These are phyloP conservation scores for Moesziomyces sp. DNA, from an alignment of 1,284 basidiomycete genomes.

Conservation along the genomic window DNA sequence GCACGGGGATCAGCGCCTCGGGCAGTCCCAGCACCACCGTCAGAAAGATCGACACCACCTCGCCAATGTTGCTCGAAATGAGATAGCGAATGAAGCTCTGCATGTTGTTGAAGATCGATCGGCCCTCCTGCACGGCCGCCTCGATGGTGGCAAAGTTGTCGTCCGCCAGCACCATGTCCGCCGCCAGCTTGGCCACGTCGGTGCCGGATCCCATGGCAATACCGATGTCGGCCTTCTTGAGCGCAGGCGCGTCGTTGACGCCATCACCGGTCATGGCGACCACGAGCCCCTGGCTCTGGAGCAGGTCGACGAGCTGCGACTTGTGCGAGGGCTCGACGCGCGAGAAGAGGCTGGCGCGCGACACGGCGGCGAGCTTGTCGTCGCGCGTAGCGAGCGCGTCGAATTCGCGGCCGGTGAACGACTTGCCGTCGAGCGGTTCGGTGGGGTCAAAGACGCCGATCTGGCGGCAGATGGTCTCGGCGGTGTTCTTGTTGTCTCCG, in stretches of 20 bases:
- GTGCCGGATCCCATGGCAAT: slow-evolving; percentile 70
- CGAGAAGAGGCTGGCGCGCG: slow-evolving; percentile 87
- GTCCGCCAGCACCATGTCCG: slow-evolving; percentile 70
- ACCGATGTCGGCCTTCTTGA: slow-evolving; percentile 69
- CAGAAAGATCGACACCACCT: slow-evolving; percentile 96
- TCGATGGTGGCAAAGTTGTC: slow-evolving; percentile 71
- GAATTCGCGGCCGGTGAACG: slow-evolving; percentile 91
- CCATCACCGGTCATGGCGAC: slow-evolving; percentile 83
- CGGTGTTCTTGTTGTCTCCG: slow-evolving; percentile 97
- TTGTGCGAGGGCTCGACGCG: slow-evolving; percentile 96
- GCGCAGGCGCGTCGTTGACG: slow-evolving; percentile 70
- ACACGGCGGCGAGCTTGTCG: slow-evolving; percentile 85
- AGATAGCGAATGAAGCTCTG: slow-evolving; percentile 91
- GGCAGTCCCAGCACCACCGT: slow-evolving; percentile 98
- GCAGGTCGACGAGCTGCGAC: slow-evolving; percentile 89
- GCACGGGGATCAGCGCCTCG: slow-evolving; percentile 95
- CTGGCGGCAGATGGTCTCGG: slow-evolving; percentile 94
- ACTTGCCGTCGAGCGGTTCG: slow-evolving; percentile 77
- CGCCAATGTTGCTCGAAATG: slow-evolving; percentile 96
- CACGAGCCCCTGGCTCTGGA: slow-evolving; percentile 90
- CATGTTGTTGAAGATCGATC: slow-evolving; percentile 98
- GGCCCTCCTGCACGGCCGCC: slow-evolving; percentile 80
- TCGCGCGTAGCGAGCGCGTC: slow-evolving; percentile 79
- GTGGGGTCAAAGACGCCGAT: slow-evolving; percentile 83
- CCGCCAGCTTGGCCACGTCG: slow-evolving; percentile 69